Evolutionary conservation across 768 basidiomycete species (phyloP), one percentile per base, ranked within the genome.

Genomic region (Phylloporus sp.): DNA sequence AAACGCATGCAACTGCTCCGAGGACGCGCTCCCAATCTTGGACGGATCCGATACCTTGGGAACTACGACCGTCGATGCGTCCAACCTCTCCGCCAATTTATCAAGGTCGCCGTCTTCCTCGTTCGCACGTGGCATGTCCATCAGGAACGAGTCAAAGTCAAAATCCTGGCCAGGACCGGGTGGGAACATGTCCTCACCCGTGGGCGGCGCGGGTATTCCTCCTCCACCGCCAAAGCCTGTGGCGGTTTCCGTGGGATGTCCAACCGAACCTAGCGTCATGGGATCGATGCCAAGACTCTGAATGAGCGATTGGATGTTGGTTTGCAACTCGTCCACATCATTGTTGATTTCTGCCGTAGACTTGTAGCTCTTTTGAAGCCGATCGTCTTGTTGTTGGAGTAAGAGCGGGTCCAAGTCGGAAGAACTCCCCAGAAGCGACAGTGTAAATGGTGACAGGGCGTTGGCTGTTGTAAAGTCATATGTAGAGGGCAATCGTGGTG

Each of bases 291-390:
- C 86, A 37, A 90, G 74, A 38, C 76, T 76, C 52, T 84, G 74
- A 24, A 91, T 85, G 49, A 93, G 71, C 6, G 78, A 77, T 48
- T 87, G 77, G 34, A 94, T 81, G 49, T 78, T 81, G 11, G 67
- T 70, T 50, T 85, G 79, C 43, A 91, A 66, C 29, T 79, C 77
- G 52, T 83, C 81, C 22, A 92, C 86, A 46, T 88, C 85, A 37
- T 76, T 74, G 48, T 82, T 80, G 36, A 92, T 82, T 50, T 84
- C 84, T 22, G 73, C 61, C 0, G 86, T 71, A 27, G 71, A 74
- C 38, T 71, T 76, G 72, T 86, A 89, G 1, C 75, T 68, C 53
- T 75, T 73, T 39, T 81, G 73, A 41, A 84, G 62, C 26, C 71
- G 65, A 2, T 73, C 69, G 0, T 67, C 64, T 49, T 70, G 66